Base-by-base conservation (phyloP, 805 yeast species). In the Candida sonorensis region DNA sequence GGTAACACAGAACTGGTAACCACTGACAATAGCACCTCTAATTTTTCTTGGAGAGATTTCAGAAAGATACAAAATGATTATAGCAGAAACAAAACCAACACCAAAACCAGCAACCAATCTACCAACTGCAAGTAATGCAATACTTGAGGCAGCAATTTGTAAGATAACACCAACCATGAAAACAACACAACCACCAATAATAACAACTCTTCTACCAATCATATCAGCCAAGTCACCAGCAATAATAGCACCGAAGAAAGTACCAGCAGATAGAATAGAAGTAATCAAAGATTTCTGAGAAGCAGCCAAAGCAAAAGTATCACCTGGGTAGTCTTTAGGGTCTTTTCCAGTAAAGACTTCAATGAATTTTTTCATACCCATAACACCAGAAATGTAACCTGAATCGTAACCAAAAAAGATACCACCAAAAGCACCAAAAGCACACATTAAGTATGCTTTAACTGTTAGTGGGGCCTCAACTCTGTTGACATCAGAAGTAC, bases 11-110 rank as follows among this genome's bases (percentile, higher is more conserved):
- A 57, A 57, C 55, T 83, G 94, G 55, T 81, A 84, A 35, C 81
- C 69, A 34, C 82, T 74, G 29, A 82, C 86, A 40, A 81, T 66
- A 13, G 86, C 74, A 45, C 94, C 94, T 61, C 94, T 68, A 31
- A 82, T 72, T 68, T 81, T 77, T 46, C 71, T 76, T 17, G 92
- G 92, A 12, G 86, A 72, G 23, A 83, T 77, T 55, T 82, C 85
- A 20, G 88, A 81, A 64, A 80, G 79, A 53, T 81, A 82, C 53
- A 84, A 60, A 31, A 94, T 88, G 21, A 81, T 82, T 36, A 80
- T 66, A 27, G 87, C 85, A 23, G 88, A 75, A 24, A 82, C 67
- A 39, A 76, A 74, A 45, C 95, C 95, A 38, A 84, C 85, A 37
- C 84, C 83, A 9, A 81, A 45, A 37, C 95, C 94, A 18, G 84